Percentiles rank a stretch among this genome's conserved stretches.
These are phyloP conservation scores for Grosmannia serpens DNA, from an alignment of 2,329 filamentous ascomycete species.

Conservation along the genomic window DNA sequence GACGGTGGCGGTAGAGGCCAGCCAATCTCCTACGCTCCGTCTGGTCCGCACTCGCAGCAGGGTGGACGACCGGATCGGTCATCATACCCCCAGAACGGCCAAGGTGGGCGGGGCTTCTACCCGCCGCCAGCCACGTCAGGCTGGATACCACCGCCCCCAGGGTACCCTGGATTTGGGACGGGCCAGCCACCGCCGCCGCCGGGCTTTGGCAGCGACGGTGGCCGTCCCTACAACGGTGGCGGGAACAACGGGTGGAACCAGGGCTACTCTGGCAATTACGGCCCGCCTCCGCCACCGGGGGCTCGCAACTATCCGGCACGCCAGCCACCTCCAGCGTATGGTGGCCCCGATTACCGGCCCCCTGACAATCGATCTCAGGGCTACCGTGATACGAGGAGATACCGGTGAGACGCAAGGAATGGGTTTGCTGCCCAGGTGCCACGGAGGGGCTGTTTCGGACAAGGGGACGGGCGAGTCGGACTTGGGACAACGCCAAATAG, in stretches of 20 bases:
- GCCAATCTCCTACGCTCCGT: constrained; percentile 41
- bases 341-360: constrained; percentile 12
- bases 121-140: constrained; percentile 10
- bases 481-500: background rate
- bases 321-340: constrained; percentile 10
- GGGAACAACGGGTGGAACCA: background rate
- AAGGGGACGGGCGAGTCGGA: background rate
- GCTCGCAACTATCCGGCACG: constrained; percentile 4
- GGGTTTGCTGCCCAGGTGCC: background rate
- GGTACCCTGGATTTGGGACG: constrained; percentile 29
- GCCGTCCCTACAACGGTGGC: constrained; percentile 5
- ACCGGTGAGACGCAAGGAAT: constrained; percentile 3
- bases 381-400: constrained; percentile 11
- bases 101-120: constrained; percentile 6
- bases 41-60: constrained; percentile 12
- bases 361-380: constrained; percentile 5
- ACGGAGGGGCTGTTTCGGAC: background rate
- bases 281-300: constrained; percentile 4
- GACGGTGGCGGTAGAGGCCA: constrained; percentile 13
- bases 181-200: constrained; percentile 32
- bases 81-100: constrained; percentile 7
- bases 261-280: constrained; percentile 5
- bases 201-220: constrained; percentile 3
- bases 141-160: constrained; percentile 34
- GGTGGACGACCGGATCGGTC: constrained; percentile 7